These are phyloP conservation scores for Chytriomyces confervae DNA, from an alignment of 192 early-diverging fungal genomes.

Conservation along the genomic window DNA sequence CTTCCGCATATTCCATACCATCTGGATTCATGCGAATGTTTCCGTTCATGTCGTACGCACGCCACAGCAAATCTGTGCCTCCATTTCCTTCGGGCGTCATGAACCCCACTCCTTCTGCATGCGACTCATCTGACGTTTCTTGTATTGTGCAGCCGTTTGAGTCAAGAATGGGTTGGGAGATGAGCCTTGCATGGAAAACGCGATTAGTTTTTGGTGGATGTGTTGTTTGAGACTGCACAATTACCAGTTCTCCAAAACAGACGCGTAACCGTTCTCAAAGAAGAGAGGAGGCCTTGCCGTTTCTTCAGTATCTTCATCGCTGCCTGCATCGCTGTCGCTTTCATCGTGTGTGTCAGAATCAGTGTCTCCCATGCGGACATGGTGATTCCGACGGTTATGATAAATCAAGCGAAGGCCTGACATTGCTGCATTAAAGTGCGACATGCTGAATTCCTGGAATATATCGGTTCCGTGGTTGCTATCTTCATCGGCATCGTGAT, in stretches of 20 bases:
- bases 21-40: slow-evolving; percentile 7
- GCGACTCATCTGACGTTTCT: not conserved
- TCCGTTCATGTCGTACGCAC: slow-evolving; percentile 3
- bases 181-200: slow-evolving; percentile 4
- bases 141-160: not conserved
- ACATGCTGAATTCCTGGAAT: slow-evolving; percentile 1
- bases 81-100: slow-evolving; percentile 17
- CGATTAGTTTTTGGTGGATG: not conserved
- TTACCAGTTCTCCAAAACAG: slow-evolving; percentile 17
- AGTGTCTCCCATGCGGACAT: not conserved
- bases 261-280: slow-evolving; percentile 15
- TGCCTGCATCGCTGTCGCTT: not conserved
- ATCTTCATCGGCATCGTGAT: not conserved
- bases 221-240: not conserved
- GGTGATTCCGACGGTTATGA: slow-evolving; percentile 13
- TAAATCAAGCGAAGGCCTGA: slow-evolving; percentile 15
- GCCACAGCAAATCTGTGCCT: slow-evolving; percentile 9
- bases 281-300: not conserved
- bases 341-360: not conserved
- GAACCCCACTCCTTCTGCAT: slow-evolving; percentile 8
- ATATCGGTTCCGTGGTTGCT: not conserved
- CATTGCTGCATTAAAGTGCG: slow-evolving; percentile 19
- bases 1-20: slow-evolving; percentile 9
- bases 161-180: slow-evolving; percentile 12
- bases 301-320: not conserved